Evolutionary conservation across 768 basidiomycete species (phyloP), one percentile per base, ranked within the genome.

Genomic region (Agaricus blazei): DNA sequence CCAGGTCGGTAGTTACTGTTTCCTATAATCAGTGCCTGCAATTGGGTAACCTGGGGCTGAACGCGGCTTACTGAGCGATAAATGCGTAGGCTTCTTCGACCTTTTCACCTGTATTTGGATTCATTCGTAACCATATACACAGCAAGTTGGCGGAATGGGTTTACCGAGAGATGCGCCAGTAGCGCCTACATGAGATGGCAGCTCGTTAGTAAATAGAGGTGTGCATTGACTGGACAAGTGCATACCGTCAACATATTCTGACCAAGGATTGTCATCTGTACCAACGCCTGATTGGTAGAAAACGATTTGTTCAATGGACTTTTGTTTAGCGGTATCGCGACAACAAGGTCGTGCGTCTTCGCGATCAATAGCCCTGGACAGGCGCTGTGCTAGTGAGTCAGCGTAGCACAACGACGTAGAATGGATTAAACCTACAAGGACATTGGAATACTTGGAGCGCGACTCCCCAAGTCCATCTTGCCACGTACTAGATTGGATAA

Each of bases 1-100:
- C 85, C 87, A 14, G 82, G 81, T 48, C 69, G 71, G 60, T 83
- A 90, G 59, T 90, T 90, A 59, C 87, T 90, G 24, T 45, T 36
- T 47, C 40, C 14, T 29, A 41, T 40, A 12, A 50, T 43, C 19
- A 51, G 38, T 54, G 24, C 34, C 45, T 46, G 43, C 9, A 41
- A 42, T 45, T 52, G 44, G 41, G 5, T 41, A 40, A 11, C 37
- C 14, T 11, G 3, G 14, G 15, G n/a, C 26, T 19, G 12, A 8
- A 37, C 49, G 45, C 14, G 14, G 71, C 87, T 67, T 62, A 89
- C 87, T 90, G 85, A 23, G 88, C 81, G 61, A 90, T 84, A 63
- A 90, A 90, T n/a, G 79, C 84, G 68, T 88, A 88, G 34, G 83
- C 87, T 59, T 89, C 86, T 68, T 89, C 83, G 2, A 90, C 84